Evolutionary conservation across 2,329 filamentous ascomycete species (phyloP).

Genomic region (Raffaelea arxii): DNA sequence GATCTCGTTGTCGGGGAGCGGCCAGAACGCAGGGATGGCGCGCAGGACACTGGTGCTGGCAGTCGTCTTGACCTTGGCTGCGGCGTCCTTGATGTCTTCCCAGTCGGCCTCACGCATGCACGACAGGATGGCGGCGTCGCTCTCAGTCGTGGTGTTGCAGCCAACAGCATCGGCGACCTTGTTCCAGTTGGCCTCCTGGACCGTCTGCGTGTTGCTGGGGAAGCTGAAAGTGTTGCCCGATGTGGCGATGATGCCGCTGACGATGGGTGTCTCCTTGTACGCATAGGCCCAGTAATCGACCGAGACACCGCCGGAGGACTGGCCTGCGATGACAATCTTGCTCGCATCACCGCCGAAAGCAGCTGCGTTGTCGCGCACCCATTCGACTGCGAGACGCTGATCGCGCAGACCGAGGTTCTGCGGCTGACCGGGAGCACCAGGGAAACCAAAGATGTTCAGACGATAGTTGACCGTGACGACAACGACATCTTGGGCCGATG

Average conservation of each 20-base stretch:
- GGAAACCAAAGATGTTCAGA: conserved; percentile 31
- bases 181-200: conserved; percentile 31
- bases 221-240: conserved; percentile 38
- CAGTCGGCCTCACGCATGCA: conserved; percentile 28
- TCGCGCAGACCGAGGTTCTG: conserved; percentile 39
- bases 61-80: conserved; percentile 22
- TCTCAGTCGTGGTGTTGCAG: too few species aligned
- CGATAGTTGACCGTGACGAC: conserved; percentile 39
- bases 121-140: conserved; percentile 16
- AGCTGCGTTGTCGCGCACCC: conserved; percentile 35
- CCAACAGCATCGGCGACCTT: conserved; percentile 26
- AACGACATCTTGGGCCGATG: conserved; percentile 31
- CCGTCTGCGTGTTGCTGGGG: conserved; percentile 23
- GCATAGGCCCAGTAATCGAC: conserved; percentile 40
- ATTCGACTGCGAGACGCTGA: conserved; percentile 39
- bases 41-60: conserved; percentile 25
- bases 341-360: conserved; percentile 34
- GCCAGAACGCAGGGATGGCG: conserved; percentile 30
- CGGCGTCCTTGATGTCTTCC: conserved; percentile 25
- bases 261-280: conserved; percentile 37
- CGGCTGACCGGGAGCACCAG: conserved; percentile 17
- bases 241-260: conserved; percentile 32
- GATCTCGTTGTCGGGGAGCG: conserved; percentile 26
- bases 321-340: conserved; percentile 31
- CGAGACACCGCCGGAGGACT: conserved; percentile 29